Evolutionary conservation across 805 yeast genomes (phyloP).

Genomic region (Deakozyma indianensis): DNA sequence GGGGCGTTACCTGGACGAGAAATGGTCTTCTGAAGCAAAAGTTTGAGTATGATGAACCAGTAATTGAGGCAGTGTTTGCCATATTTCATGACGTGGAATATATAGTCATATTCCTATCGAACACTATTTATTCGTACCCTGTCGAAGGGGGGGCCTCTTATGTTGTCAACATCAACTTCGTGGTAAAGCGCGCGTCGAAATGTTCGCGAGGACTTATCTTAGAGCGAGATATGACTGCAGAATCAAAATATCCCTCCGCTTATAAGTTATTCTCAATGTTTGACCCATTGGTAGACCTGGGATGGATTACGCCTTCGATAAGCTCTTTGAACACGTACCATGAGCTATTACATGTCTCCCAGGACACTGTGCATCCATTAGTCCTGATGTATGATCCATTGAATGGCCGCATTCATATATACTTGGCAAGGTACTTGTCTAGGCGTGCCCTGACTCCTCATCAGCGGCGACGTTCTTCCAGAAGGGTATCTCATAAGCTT

Average conservation of each 20-base stretch:
- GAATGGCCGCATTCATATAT: not conserved
- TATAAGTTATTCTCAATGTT: not conserved
- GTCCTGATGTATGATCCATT: not conserved
- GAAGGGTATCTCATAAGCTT: not conserved
- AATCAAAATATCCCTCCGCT: not conserved
- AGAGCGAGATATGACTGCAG: slow-evolving; percentile 13
- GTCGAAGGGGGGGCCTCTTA: slow-evolving; percentile 40
- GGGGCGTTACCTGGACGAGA: not conserved
- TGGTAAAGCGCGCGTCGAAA: slow-evolving; percentile 42
- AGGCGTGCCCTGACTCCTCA: not conserved
- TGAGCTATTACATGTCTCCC: not conserved
- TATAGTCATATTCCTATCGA: slow-evolving; percentile 45
- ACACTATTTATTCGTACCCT: slow-evolving; percentile 48
- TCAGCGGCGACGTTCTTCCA: not conserved
- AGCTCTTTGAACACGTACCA: not conserved
- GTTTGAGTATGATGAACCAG: not conserved
- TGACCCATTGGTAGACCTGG: not conserved
- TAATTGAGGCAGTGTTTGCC: not conserved
- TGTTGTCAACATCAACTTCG: slow-evolving; percentile 56
- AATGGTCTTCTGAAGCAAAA: not conserved
- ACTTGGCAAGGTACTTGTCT: not conserved
- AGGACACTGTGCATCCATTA: not conserved
- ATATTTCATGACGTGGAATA: not conserved
- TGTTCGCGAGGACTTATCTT: slow-evolving; percentile 55
- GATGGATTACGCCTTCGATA: not conserved